Conservation (phyloP, 805 yeast genomes). For the Monosporozyma solicola region DNA sequence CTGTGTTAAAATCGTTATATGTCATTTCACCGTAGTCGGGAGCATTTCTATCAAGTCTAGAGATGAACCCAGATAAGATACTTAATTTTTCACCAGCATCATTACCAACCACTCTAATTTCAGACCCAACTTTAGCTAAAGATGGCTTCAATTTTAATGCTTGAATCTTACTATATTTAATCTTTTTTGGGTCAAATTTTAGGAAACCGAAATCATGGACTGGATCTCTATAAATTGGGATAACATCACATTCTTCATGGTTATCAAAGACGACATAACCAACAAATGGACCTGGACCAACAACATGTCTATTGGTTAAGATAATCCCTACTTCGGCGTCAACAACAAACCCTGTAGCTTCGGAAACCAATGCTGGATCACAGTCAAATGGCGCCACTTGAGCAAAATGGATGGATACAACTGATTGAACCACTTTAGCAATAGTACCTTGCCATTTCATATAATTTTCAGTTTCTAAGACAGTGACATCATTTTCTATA, state of each 20-base stretch:
- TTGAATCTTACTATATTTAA: constrained; percentile 65
- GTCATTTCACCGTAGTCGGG: constrained; percentile 87
- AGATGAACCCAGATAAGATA: constrained; percentile 71
- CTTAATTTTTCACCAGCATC: constrained; percentile 93
- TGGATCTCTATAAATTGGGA: constrained; percentile 84
- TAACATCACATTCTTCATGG: constrained; percentile 85
- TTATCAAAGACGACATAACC: constrained; percentile 91
- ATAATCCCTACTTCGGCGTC: constrained; percentile 76
- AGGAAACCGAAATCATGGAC: constrained; percentile 92
- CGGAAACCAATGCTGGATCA: constrained; percentile 68
- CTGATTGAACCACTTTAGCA: constrained; percentile 70
- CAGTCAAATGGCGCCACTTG: constrained; percentile 84
- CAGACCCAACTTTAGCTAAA: constrained; percentile 82
- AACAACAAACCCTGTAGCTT: constrained; percentile 94
- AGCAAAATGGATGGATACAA: constrained; percentile 82
- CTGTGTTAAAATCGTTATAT: constrained; percentile 89
- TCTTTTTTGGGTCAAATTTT: constrained; percentile 58
- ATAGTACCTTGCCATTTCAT: constrained; percentile 73
- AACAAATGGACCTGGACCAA: constrained; percentile 88
- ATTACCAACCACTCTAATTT: constrained; percentile 90
- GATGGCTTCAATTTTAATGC: constrained; percentile 69
- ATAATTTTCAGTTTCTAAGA: constrained; percentile 15
- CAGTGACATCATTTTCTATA: not conserved
- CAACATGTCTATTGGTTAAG: constrained; percentile 88
- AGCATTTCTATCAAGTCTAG: constrained; percentile 82